Percentiles rank a stretch among this genome's conserved stretches.
phyloP scores from a whole-genome alignment of 2,329 filamentous ascomycete genomes.

The Venturia pyrina region DNA sequence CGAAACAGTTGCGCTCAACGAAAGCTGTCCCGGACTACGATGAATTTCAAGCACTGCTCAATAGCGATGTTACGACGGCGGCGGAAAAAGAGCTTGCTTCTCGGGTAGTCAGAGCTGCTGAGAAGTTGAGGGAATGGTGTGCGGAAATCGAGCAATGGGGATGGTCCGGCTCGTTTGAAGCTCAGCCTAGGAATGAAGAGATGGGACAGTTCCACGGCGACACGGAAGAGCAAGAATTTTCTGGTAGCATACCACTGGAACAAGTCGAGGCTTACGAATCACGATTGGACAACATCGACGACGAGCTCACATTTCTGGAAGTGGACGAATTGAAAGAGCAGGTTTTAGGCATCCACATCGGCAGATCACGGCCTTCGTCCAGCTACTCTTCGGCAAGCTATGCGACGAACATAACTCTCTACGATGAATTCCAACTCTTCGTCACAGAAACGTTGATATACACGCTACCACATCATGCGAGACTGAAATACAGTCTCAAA shows the following conservation, averaged over 20 bases:
- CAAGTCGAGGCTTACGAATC: conserved; percentile 60
- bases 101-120: conserved; percentile 58
- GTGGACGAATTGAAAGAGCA: conserved; percentile 84
- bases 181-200: conserved; percentile 16
- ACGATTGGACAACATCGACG: conserved; percentile 63
- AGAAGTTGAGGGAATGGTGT: conserved; percentile 64
- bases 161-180: conserved; percentile 44
- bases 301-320: conserved; percentile 58
- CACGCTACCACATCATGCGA: conserved; percentile 70
- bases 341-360: conserved; percentile 65
- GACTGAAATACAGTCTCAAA: conserved; percentile 60
- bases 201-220: conserved; percentile 17
- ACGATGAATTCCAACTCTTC: conserved; percentile 85
- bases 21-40: conserved; percentile 15
- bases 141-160: conserved; percentile 57
- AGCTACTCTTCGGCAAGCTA: conserved; percentile 20
- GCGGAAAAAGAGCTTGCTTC: conserved; percentile 63
- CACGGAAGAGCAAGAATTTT: conserved; percentile 38
- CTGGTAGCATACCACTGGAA: conserved; percentile 59
- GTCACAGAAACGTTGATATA: conserved; percentile 89
- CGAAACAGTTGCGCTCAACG: conserved; percentile 1
- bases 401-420: conserved; percentile 47
- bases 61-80: conserved; percentile 52
- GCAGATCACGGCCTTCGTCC: conserved; percentile 35
- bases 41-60: conserved; percentile 35